Conservation (phyloP, 306 rosid species). For the Adenanthera pavonina region DNA sequence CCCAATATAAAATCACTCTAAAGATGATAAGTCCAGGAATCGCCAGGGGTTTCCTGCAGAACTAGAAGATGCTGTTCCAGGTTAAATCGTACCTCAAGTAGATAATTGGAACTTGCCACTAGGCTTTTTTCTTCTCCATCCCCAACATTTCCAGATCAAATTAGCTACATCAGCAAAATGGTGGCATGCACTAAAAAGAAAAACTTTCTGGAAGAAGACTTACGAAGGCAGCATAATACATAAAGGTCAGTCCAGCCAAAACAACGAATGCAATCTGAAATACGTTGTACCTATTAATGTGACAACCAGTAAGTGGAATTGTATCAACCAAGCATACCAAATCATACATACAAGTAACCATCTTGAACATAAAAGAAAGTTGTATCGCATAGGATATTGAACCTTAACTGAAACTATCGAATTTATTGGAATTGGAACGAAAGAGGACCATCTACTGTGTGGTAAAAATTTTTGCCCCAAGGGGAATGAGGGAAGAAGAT, state of each 20-base stretch:
- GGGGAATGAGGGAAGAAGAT: background rate
- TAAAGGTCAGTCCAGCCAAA: slow-evolving; percentile 91
- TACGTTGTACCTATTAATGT: slow-evolving; percentile 84
- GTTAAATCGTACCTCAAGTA: slow-evolving; percentile 50
- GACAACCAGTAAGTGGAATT: slow-evolving; percentile 25
- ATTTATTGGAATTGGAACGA: background rate
- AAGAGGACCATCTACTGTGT: background rate
- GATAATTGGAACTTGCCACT: slow-evolving; percentile 96
- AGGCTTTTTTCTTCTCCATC: slow-evolving; percentile 96
- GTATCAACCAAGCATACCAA: background rate
- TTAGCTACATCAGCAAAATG: slow-evolving; percentile 34
- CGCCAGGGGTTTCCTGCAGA: slow-evolving; percentile 32
- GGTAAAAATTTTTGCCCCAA: slow-evolving; percentile 4
- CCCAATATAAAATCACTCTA: slow-evolving; percentile 51
- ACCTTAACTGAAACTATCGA: slow-evolving; percentile 26
- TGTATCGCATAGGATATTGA: background rate
- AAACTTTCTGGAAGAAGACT: slow-evolving; percentile 35
- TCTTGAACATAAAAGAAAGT: slow-evolving; percentile 13
- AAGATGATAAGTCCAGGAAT: slow-evolving; percentile 37
- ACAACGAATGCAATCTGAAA: slow-evolving; percentile 87
- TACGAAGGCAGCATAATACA: slow-evolving; percentile 87
- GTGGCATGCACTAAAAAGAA: background rate
- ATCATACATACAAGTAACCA: slow-evolving; percentile 8
- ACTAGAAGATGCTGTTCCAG: slow-evolving; percentile 42
- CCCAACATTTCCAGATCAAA: slow-evolving; percentile 56